These are phyloP conservation scores for Cadophora luteo-olivacea DNA, from an alignment of 2,329 filamentous ascomycete species.

Conservation along the genomic window DNA sequence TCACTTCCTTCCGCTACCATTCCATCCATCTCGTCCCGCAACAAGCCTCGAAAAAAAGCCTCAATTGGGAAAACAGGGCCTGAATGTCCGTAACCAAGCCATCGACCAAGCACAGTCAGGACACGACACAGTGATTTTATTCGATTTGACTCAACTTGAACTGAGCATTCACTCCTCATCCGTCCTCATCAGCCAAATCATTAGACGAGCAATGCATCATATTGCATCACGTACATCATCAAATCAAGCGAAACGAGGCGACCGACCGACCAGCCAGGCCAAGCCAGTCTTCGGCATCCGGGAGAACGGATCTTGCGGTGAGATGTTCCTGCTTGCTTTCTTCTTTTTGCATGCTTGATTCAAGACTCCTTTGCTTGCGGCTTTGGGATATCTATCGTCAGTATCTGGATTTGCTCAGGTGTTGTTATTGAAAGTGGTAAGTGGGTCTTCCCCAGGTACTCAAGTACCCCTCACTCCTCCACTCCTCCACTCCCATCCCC, in stretches of 20 bases:
- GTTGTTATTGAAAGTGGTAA: not conserved
- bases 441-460: not conserved
- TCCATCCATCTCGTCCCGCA: not conserved
- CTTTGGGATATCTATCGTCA: not conserved
- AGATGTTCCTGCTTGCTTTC: not conserved
- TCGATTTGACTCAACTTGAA: not conserved
- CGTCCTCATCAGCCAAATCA: not conserved
- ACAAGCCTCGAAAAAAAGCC: not conserved
- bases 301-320: slow-evolving; percentile 24
- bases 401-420: not conserved
- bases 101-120: not conserved
- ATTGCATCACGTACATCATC: slow-evolving; percentile 7
- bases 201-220: not conserved
- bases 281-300: not conserved
- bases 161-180: not conserved
- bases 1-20: not conserved
- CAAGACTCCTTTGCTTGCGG: too few relatives aligned
- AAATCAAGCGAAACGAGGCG: not conserved
- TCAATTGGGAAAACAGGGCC: not conserved
- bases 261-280: not conserved
- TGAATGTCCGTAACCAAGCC: not conserved
- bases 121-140: not conserved
- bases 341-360: not conserved
- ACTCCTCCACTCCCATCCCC: not conserved
- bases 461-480: not conserved